Conservation (phyloP, 176 grass and related monocot genomes). For the Avena sativa region DNA sequence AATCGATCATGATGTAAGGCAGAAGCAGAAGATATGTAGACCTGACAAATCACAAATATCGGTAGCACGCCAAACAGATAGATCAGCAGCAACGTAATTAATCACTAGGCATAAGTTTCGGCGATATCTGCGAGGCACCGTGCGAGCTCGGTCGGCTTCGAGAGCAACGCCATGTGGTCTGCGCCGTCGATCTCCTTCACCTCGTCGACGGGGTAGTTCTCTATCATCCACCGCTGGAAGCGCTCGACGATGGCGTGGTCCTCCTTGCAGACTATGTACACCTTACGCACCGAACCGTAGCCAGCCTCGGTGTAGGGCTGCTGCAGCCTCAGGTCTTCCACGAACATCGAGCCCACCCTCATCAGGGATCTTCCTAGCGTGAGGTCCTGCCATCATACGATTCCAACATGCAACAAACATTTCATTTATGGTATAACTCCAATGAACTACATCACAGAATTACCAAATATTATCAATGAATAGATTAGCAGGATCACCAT, state of each 20-base stretch:
- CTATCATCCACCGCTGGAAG: conserved; percentile 68
- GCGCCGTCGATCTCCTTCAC: conserved; percentile 55
- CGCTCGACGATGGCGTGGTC: conserved; percentile 46
- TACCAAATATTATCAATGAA: neutral
- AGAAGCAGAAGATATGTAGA: too few relatives aligned
- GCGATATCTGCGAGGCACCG: conserved; percentile 47
- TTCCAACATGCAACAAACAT: neutral
- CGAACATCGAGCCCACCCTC: conserved; percentile 61
- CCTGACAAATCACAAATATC: neutral
- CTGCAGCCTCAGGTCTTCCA: conserved; percentile 49
- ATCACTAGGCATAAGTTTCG: neutral
- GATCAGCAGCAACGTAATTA: neutral
- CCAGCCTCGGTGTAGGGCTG: conserved; percentile 38
- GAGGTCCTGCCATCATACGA: conserved; percentile 53
- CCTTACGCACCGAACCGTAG: conserved; percentile 67
- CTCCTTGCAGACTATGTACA: conserved; percentile 59
- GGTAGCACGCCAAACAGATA: neutral
- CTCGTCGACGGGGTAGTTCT: conserved; percentile 51
- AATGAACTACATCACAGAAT: neutral
- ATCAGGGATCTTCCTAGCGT: conserved; percentile 54
- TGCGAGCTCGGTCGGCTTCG: conserved; percentile 47
- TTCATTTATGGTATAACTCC: neutral
- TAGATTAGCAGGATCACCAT: neutral
- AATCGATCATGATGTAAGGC: neutral
- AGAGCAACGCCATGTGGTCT: conserved; percentile 76